Evolutionary conservation across 371 early-diverging fungal genomes (phyloP).

Genomic region (Thermomucor indicae-seudaticae): DNA sequence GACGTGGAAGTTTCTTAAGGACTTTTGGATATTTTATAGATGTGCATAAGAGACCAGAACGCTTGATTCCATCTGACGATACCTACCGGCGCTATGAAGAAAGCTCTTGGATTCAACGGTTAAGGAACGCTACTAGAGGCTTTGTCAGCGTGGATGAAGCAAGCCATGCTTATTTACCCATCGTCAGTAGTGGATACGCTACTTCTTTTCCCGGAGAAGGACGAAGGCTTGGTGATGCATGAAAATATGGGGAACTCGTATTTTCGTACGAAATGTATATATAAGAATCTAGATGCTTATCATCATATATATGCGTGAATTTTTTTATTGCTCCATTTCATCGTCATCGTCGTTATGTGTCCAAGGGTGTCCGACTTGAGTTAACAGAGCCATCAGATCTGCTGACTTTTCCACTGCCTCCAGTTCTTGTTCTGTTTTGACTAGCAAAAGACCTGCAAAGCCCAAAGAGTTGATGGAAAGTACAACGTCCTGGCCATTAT

Average conservation of each 20-base stretch:
- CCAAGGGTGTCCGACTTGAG: constrained; percentile 26
- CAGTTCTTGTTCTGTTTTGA: constrained; percentile 52
- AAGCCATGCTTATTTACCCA: background rate
- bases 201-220: constrained; percentile 15
- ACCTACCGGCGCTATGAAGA: constrained; percentile 2
- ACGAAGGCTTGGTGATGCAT: constrained; percentile 13
- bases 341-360: constrained; percentile 4
- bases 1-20: no score
- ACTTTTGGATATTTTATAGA: no score
- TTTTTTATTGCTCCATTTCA: constrained; percentile 4
- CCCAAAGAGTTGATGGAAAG: constrained; percentile 66
- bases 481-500: constrained; percentile 16
- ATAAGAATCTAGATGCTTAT: background rate
- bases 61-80: constrained; percentile 5
- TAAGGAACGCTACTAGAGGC: background rate
- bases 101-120: constrained; percentile 2
- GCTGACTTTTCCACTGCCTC: constrained; percentile 35
- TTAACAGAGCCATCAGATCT: constrained; percentile 31
- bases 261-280: no score
- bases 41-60: background rate
- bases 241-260: background rate
- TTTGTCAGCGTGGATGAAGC: constrained; percentile 11
- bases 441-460: constrained; percentile 66
- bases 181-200: background rate
- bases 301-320: background rate